These are phyloP conservation scores for Botrytis paeoniae DNA, from an alignment of 2,329 filamentous ascomycete species.

Conservation along the genomic window DNA sequence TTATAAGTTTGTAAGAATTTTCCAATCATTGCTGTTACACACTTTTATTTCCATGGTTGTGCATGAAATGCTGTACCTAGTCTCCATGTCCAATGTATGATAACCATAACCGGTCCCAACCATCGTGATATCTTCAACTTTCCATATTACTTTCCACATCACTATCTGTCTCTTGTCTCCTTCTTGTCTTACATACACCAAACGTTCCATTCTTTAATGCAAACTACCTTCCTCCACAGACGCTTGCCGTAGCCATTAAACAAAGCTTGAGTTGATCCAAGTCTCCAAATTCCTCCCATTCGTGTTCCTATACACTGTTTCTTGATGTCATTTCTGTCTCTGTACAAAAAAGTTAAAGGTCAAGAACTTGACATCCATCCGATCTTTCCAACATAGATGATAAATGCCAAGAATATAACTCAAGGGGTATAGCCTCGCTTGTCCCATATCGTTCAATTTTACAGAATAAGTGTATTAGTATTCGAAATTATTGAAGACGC, in stretches of 20 bases:
- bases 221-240: background rate
- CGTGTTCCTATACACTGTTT: background rate
- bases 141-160: background rate
- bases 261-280: background rate
- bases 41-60: background rate
- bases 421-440: background rate
- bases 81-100: background rate
- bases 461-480: background rate
- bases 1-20: background rate
- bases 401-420: background rate
- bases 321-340: background rate
- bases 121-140: background rate
- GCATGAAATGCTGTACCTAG: background rate
- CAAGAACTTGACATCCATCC: background rate
- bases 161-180: background rate
- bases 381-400: background rate
- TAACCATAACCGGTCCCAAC: background rate
- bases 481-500: slow-evolving; percentile 41
- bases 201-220: background rate
- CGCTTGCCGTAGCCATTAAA: slow-evolving; percentile 5
- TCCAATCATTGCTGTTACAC: background rate
- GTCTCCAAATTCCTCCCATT: background rate
- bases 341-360: background rate
- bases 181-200: background rate
- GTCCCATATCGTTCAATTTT: background rate